phyloP scores from a whole-genome alignment of 495 filamentous ascomycete genomes.

The Aspergillus olivimuriae region DNA sequence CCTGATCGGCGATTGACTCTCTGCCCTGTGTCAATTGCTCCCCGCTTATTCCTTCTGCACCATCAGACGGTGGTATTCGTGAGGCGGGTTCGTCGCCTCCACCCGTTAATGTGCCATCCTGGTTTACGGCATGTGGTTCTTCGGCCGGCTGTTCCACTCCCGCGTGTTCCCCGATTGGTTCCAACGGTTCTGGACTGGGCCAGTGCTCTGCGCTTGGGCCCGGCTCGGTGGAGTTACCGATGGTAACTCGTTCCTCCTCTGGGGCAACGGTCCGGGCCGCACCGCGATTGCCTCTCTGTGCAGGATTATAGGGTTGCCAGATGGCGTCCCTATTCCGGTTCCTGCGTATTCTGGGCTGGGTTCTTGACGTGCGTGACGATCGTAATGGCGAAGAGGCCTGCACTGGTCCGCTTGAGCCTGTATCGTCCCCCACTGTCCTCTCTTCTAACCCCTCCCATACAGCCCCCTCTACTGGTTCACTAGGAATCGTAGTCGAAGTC shows the following conservation, averaged over 20 bases:
- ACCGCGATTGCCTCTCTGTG: background rate
- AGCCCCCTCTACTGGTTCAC: background rate
- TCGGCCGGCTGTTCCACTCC: background rate
- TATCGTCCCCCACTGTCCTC: background rate
- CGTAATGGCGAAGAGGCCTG: background rate
- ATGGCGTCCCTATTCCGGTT: background rate
- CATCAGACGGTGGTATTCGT: background rate
- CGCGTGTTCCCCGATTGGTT: background rate
- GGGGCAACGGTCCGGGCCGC: background rate
- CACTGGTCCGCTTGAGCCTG: background rate
- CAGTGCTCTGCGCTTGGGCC: background rate
- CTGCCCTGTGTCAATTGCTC: background rate
- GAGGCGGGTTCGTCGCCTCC: slow-evolving; percentile 1
- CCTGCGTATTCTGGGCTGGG: background rate
- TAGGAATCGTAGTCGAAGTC: background rate
- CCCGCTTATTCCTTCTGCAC: background rate
- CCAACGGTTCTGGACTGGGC: background rate
- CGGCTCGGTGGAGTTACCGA: background rate
- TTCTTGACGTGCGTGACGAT: no score
- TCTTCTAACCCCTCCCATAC: background rate
- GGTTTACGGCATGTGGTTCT: background rate
- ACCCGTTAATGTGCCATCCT: background rate
- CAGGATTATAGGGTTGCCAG: background rate
- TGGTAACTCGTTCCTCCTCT: background rate
- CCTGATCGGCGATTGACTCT: background rate